Conservation (phyloP, 129 eudicot genomes). For the Saposhnikovia divaricata region DNA sequence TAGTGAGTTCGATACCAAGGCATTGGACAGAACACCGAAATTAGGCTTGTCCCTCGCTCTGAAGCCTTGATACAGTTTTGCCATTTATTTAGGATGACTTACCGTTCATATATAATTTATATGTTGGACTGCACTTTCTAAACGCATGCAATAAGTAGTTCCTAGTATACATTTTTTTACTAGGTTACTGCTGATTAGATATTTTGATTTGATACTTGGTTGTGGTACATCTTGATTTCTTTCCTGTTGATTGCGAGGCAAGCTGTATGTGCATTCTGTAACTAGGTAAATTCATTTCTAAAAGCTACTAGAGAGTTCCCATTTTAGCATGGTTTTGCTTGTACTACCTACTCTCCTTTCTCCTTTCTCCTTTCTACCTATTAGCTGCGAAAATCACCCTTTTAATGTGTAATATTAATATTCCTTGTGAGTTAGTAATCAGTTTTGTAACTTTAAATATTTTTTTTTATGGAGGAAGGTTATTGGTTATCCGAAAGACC, state of each 20-base stretch:
- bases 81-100: not conserved
- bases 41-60: constrained; percentile 77
- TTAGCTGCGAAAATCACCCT: not conserved
- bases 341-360: too few species aligned
- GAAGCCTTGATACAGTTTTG: constrained; percentile 47
- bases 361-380: too few species aligned
- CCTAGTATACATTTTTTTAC: not conserved
- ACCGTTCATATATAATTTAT: not conserved
- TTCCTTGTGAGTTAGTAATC: not conserved
- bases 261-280: not conserved
- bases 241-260: not conserved
- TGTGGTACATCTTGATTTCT: not conserved
- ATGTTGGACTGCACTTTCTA: not conserved
- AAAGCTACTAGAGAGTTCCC: not conserved
- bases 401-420: too few species aligned
- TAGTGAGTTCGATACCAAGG: constrained; percentile 82
- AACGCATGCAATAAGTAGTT: constrained; percentile 1
- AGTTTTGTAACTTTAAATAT: not conserved
- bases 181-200: not conserved
- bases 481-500: not conserved
- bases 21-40: constrained; percentile 79
- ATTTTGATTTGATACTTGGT: not conserved
- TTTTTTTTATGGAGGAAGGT: not conserved
- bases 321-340: not conserved
- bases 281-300: not conserved